Conservation (phyloP, 2,329 filamentous ascomycete genomes). For the Bertia moriformis region DNA sequence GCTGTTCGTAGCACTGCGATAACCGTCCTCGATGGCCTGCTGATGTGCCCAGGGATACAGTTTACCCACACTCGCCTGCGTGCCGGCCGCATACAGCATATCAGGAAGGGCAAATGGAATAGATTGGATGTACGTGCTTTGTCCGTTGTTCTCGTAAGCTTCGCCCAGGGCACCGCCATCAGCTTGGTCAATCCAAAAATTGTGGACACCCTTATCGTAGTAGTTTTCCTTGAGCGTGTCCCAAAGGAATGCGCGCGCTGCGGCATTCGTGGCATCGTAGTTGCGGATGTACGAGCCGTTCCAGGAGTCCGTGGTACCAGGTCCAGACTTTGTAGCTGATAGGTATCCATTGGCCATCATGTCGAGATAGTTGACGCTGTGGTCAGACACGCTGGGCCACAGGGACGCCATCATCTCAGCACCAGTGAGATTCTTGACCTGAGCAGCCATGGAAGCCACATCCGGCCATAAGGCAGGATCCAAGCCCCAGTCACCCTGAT, state of each 20-base stretch:
- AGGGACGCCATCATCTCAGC: slow-evolving; percentile 16
- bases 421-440: slow-evolving; percentile 13
- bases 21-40: slow-evolving; percentile 12
- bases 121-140: slow-evolving; percentile 11
- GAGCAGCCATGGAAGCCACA: slow-evolving; percentile 10
- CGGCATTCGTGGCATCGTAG: slow-evolving; percentile 13
- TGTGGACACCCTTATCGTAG: slow-evolving; percentile 14
- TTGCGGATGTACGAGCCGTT: slow-evolving; percentile 12
- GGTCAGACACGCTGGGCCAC: slow-evolving; percentile 13
- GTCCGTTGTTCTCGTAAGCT: slow-evolving; percentile 18
- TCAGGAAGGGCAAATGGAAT: slow-evolving; percentile 13
- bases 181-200: slow-evolving; percentile 18
- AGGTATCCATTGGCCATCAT: slow-evolving; percentile 12
- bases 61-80: slow-evolving; percentile 11
- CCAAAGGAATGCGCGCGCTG: slow-evolving; percentile 13
- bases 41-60: slow-evolving; percentile 15
- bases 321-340: slow-evolving; percentile 11
- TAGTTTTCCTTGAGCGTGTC: slow-evolving; percentile 12
- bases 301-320: slow-evolving; percentile 13
- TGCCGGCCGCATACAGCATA: slow-evolving; percentile 13
- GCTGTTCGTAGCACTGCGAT: slow-evolving; percentile 10
- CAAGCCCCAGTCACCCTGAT: slow-evolving; percentile 13
- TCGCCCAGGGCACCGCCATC: slow-evolving; percentile 17
- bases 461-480: slow-evolving; percentile 13
- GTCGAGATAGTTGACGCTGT: slow-evolving; percentile 10